These are phyloP conservation scores for Gyromitra esculenta DNA, from an alignment of 2,329 filamentous ascomycete species.

Conservation along the genomic window DNA sequence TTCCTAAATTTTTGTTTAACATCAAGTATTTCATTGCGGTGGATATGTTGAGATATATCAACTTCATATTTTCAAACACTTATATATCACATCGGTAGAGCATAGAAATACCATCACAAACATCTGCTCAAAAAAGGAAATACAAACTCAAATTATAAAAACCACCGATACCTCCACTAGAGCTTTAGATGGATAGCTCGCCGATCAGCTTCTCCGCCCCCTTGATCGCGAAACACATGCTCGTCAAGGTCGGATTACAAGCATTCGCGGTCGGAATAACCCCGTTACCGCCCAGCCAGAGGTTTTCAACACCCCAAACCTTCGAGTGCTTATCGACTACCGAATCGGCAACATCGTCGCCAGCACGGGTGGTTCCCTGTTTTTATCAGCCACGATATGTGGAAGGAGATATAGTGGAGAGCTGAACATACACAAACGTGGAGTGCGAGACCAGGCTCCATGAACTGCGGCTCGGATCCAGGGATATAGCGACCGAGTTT, in stretches of 20 bases:
- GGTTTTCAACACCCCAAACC: conserved; percentile 56
- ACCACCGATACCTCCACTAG: neutral
- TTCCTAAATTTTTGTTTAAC: no score
- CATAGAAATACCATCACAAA: no score
- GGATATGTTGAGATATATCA: no score
- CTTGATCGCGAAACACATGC: conserved; percentile 56
- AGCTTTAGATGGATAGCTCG: conserved; percentile 1
- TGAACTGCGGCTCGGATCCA: conserved; percentile 55
- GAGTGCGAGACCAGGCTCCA: conserved; percentile 49
- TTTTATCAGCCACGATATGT: neutral
- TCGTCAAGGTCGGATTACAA: conserved; percentile 58
- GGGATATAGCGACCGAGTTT: conserved; percentile 55
- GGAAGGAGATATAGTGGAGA: conserved; percentile 47
- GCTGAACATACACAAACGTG: conserved; percentile 55
- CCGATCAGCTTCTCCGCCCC: conserved; percentile 47
- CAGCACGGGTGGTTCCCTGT: conserved; percentile 21
- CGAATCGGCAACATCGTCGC: conserved; percentile 37
- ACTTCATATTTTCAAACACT: no score
- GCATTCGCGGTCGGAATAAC: conserved; percentile 56
- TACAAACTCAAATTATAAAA: no score
- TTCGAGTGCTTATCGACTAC: conserved; percentile 54
- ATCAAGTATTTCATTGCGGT: no score
- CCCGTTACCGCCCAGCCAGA: conserved; percentile 57
- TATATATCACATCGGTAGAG: no score
- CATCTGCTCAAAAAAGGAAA: no score